Percentiles rank a stretch among this genome's conserved stretches.
Evolutionary conservation across 768 basidiomycete species (phyloP).

Genomic region (Boletus huronensis): DNA sequence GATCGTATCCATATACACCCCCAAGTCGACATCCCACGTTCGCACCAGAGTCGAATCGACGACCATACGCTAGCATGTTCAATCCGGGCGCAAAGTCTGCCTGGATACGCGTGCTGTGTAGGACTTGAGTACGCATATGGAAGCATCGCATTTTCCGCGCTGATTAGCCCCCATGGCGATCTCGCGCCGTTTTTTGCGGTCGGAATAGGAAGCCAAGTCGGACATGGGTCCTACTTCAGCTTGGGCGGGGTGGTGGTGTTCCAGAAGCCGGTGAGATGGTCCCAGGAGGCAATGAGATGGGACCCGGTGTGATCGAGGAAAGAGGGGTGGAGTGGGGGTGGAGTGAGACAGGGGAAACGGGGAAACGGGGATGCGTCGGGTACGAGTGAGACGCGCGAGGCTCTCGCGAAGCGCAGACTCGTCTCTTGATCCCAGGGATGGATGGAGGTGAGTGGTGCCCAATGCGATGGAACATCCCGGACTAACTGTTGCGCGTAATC

Average conservation of each 20-base stretch:
- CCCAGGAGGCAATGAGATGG: slow-evolving; percentile 92
- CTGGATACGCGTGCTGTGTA: slow-evolving; percentile 71
- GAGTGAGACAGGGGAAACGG: slow-evolving; percentile 52
- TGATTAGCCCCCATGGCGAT: too few species aligned
- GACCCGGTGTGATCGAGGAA: slow-evolving; percentile 47
- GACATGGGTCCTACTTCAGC: slow-evolving; percentile 52
- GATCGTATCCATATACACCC: slow-evolving; percentile 57
- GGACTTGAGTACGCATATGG: slow-evolving; percentile 76
- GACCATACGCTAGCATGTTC: slow-evolving; percentile 58
- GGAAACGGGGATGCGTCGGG: background rate
- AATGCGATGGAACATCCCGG: too few species aligned
- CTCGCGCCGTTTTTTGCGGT: slow-evolving; percentile 61
- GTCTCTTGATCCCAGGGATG: too few species aligned
- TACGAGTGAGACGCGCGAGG: slow-evolving; percentile 7
- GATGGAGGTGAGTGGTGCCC: too few species aligned
- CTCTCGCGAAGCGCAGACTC: too few species aligned
- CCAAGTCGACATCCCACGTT: slow-evolving; percentile 79
- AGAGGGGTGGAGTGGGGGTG: slow-evolving; percentile 82
- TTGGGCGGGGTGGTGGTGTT: slow-evolving; percentile 53
- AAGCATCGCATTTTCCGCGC: too few species aligned
- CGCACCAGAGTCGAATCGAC: slow-evolving; percentile 89
- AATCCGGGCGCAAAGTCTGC: slow-evolving; percentile 51
- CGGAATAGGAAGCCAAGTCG: slow-evolving; percentile 1
- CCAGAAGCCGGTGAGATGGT: slow-evolving; percentile 81
- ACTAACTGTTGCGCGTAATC: too few species aligned